phyloP scores from a whole-genome alignment of 2,329 filamentous ascomycete genomes.

The Talaromyces sp. region DNA sequence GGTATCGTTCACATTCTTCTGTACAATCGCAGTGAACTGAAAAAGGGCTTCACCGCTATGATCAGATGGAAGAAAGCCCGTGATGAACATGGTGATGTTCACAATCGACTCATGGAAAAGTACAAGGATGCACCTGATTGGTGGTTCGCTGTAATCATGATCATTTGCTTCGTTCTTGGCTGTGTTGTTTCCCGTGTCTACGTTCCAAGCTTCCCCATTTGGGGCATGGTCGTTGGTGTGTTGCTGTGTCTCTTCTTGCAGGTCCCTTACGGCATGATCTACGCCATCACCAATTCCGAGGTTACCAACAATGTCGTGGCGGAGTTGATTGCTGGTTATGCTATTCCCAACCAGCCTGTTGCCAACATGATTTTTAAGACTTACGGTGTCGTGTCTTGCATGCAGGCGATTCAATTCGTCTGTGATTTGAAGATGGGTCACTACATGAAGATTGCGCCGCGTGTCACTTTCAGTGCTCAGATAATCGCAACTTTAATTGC shows the following conservation, averaged over 20 bases:
- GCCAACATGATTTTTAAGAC: slow-evolving; percentile 61
- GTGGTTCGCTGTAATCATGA: slow-evolving; percentile 54
- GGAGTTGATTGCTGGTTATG: slow-evolving; percentile 58
- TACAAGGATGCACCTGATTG: slow-evolving; percentile 57
- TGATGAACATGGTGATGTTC: slow-evolving; percentile 46
- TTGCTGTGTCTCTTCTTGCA: slow-evolving; percentile 55
- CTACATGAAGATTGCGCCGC: slow-evolving; percentile 21
- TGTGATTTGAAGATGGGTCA: slow-evolving; percentile 27
- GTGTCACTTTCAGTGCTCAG: slow-evolving; percentile 17
- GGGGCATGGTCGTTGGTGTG: slow-evolving; percentile 57
- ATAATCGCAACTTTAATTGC: slow-evolving; percentile 38
- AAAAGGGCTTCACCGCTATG: slow-evolving; percentile 53
- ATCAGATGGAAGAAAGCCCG: slow-evolving; percentile 37
- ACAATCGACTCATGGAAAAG: slow-evolving; percentile 53
- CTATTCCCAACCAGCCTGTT: slow-evolving; percentile 54
- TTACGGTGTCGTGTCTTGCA: slow-evolving; percentile 50
- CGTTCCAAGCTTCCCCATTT: slow-evolving; percentile 49
- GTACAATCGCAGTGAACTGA: slow-evolving; percentile 57
- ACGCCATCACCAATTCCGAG: slow-evolving; percentile 53
- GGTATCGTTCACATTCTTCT: slow-evolving; percentile 55
- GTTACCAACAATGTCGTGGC: slow-evolving; percentile 59
- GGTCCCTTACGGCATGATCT: slow-evolving; percentile 35
- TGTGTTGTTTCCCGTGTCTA: slow-evolving; percentile 56
- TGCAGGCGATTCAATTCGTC: slow-evolving; percentile 56
- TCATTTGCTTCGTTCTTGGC: slow-evolving; percentile 52